Evolutionary conservation across 2,329 filamentous ascomycete genomes (phyloP).

Genomic region (Arachnomyces sp.): DNA sequence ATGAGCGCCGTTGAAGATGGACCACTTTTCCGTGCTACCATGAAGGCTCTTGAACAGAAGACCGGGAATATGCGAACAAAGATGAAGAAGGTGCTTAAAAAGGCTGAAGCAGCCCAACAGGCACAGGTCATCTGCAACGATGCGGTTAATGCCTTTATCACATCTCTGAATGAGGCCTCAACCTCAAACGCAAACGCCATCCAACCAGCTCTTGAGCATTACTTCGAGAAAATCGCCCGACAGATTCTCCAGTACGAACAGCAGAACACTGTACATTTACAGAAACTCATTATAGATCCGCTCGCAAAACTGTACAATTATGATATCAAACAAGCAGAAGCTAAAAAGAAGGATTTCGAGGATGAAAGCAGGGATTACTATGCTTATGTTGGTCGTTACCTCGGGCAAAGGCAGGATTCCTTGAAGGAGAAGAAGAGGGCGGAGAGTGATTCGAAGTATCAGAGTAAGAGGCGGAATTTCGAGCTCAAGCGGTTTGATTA

Average conservation of each 20-base stretch:
- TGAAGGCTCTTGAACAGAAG: constrained; percentile 93
- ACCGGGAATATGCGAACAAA: constrained; percentile 86
- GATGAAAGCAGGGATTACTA: constrained; percentile 99
- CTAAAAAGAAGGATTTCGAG: constrained; percentile 95
- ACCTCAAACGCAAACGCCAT: constrained; percentile 90
- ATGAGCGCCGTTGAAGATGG: constrained; percentile 81
- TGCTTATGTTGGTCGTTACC: constrained; percentile 84
- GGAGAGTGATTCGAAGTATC: constrained; percentile 93
- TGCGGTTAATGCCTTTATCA: constrained; percentile 71
- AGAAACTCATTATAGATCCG: constrained; percentile 91
- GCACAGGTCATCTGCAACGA: constrained; percentile 81
- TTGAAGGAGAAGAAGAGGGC: constrained; percentile 94
- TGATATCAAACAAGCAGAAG: constrained; percentile 95
- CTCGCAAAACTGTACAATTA: constrained; percentile 83
- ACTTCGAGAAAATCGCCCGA: constrained; percentile 91
- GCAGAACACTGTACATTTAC: constrained; percentile 72
- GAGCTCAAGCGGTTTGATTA: constrained; percentile 98
- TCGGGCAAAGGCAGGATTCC: constrained; percentile 93
- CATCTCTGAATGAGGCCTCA: constrained; percentile 77
- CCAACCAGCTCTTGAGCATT: constrained; percentile 93
- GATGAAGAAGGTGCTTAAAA: constrained; percentile 94
- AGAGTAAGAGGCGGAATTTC: constrained; percentile 85
- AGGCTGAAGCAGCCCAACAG: constrained; percentile 77
- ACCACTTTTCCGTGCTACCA: constrained; percentile 88
- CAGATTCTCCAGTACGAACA: constrained; percentile 84